Percentiles rank a stretch among this genome's conserved stretches.
These are phyloP conservation scores for Mycena indigotica DNA, from an alignment of 768 basidiomycete genomes.

Conservation along the genomic window DNA sequence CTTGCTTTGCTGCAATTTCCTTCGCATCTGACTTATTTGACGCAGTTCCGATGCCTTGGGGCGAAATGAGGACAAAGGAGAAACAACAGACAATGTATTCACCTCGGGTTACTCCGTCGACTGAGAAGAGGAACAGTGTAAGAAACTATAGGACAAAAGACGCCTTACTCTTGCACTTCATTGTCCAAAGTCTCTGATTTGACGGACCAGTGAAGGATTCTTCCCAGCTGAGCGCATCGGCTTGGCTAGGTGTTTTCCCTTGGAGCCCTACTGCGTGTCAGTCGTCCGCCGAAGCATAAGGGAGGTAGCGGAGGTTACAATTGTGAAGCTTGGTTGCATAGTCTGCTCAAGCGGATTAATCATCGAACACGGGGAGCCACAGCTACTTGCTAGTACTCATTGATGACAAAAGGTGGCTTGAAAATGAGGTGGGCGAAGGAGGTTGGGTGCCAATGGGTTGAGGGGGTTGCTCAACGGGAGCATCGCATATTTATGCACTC, in stretches of 20 bases:
- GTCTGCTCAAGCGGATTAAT: conserved; percentile 21
- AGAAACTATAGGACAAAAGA: not conserved
- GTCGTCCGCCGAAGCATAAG: not conserved
- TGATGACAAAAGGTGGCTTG: not conserved
- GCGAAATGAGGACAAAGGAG: conserved; percentile 30
- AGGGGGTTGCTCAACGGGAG: too few species aligned
- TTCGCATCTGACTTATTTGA: conserved; percentile 47
- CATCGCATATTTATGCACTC: not conserved
- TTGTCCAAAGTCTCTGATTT: conserved; percentile 49
- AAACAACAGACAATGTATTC: not conserved
- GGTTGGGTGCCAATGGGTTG: too few species aligned
- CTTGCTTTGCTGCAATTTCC: conserved; percentile 48
- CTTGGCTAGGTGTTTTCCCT: conserved; percentile 26
- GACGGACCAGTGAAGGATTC: conserved; percentile 39
- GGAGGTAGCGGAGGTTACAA: not conserved
- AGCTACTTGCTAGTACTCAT: conserved; percentile 9
- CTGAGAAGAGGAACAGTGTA: not conserved
- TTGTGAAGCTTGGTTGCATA: conserved; percentile 33
- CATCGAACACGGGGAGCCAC: not conserved
- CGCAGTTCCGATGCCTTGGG: conserved; percentile 49
- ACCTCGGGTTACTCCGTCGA: conserved; percentile 18
- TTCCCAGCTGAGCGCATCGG: conserved; percentile 40
- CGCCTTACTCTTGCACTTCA: conserved; percentile 58
- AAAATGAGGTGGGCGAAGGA: too few species aligned
- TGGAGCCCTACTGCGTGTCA: conserved; percentile 38